Percentiles rank a stretch among this genome's conserved stretches.
These are phyloP conservation scores for Leishmania lainsoni DNA, from an alignment of 208 protist genomes.

Conservation along the genomic window DNA sequence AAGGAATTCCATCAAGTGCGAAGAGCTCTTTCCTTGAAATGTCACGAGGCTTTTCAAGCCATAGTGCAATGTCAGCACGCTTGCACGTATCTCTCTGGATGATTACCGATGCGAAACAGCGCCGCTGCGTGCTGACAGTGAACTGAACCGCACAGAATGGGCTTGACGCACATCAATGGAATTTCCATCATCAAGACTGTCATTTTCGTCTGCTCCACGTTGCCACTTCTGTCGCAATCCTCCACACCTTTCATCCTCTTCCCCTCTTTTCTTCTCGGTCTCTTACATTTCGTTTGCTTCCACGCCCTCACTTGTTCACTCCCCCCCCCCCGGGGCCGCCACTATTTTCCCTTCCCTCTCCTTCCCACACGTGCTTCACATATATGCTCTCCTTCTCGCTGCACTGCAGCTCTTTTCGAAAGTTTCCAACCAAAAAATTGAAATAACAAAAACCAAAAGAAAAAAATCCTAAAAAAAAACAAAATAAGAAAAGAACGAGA, in stretches of 20 bases:
- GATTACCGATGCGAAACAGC: background rate
- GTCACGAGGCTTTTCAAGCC: background rate
- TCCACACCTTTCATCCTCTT: background rate
- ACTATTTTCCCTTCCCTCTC: background rate
- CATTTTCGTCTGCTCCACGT: background rate
- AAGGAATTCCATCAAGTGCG: background rate
- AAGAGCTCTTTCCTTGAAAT: background rate
- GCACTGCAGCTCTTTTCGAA: constrained; percentile 35
- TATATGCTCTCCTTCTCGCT: background rate
- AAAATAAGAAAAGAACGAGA: constrained; percentile 25
- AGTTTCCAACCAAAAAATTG: constrained; percentile 31
- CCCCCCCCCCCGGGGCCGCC: background rate
- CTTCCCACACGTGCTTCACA: background rate
- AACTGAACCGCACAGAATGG: background rate
- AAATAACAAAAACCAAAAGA: constrained; percentile 55
- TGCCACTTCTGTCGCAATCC: background rate
- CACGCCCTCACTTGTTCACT: background rate
- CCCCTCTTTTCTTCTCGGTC: too few species aligned
- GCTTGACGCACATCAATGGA: background rate
- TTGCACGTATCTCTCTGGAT: background rate
- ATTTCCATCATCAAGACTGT: background rate
- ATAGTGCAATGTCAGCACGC: background rate
- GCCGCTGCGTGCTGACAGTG: background rate
- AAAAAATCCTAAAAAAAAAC: constrained; percentile 38
- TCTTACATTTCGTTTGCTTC: background rate